Percentiles rank a stretch among this genome's conserved stretches.
Conservation (phyloP, 805 yeast genomes). For the Metschnikowia sp. region DNA sequence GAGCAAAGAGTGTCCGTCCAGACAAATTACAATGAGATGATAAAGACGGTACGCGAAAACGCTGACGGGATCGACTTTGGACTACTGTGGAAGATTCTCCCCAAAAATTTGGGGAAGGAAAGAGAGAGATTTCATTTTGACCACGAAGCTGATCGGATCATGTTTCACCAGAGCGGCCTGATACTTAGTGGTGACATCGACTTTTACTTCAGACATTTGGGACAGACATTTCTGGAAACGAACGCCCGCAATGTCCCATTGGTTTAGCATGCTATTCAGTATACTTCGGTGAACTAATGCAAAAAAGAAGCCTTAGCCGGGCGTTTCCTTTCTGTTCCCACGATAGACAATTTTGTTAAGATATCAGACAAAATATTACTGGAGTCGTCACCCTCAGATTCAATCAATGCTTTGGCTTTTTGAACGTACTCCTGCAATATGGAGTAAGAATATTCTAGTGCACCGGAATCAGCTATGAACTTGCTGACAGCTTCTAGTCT, state of each 20-base stretch:
- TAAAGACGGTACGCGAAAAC: conserved; percentile 17
- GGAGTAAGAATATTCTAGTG: conserved; percentile 24
- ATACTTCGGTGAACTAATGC: too few relatives aligned
- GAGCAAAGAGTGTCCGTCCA: conserved; percentile 17
- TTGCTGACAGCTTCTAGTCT: conserved; percentile 10
- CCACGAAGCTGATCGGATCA: conserved; percentile 3
- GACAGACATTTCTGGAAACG: conserved; percentile 2
- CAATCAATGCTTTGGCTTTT: conserved; percentile 16
- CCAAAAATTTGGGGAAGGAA: conserved; percentile 26
- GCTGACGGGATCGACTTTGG: conserved; percentile 23
- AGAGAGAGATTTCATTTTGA: conserved; percentile 17
- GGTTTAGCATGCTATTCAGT: neutral
- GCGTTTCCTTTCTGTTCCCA: too few relatives aligned
- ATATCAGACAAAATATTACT: neutral
- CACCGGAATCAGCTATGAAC: conserved; percentile 15
- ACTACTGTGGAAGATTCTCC: conserved; percentile 20
- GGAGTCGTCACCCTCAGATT: neutral
- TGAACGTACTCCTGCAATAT: conserved; percentile 22
- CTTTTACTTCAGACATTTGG: conserved; percentile 21
- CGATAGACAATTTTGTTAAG: neutral
- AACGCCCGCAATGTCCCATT: conserved; percentile 2
- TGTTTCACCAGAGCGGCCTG: conserved; percentile 5
- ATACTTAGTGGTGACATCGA: conserved; percentile 22
- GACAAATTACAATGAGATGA: conserved; percentile 20
- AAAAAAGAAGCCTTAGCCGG: too few relatives aligned